Percentiles rank a stretch among this genome's conserved stretches.
Conservation (phyloP, 208 protist genomes). For the Acanthamoeba polyphaga region DNA sequence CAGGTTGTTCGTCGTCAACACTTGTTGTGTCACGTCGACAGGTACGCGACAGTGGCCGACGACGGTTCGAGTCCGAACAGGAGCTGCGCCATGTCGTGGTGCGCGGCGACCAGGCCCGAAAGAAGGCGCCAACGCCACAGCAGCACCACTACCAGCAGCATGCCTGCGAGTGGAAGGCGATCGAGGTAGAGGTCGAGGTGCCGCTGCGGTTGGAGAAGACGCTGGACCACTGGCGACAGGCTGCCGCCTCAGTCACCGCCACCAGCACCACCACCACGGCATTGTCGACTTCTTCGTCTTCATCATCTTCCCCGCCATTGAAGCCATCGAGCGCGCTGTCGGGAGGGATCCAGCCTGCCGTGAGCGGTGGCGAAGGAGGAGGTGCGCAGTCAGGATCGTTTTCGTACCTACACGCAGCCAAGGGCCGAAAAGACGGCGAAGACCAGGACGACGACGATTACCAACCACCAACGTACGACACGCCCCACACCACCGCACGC, state of each 20-base stretch:
- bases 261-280: background rate
- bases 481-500: no score
- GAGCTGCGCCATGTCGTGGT: background rate
- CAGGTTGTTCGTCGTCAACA: no score
- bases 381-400: background rate
- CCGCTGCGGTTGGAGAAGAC: conserved; percentile 36
- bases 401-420: background rate
- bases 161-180: background rate
- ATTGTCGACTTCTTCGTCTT: no score
- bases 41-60: no score
- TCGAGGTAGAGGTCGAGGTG: conserved; percentile 6
- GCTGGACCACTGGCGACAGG: background rate
- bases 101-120: background rate
- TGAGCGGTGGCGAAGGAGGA: background rate
- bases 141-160: background rate
- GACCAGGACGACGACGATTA: background rate
- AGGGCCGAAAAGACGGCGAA: background rate
- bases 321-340: background rate
- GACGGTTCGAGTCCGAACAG: background rate
- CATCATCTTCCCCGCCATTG: no score
- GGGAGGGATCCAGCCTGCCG: background rate
- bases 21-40: no score
- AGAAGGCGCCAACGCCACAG: background rate
- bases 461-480: background rate
- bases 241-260: background rate